Base-by-base conservation (phyloP, 2,329 filamentous ascomycete species). In the Trichoderma citrinoviride region DNA sequence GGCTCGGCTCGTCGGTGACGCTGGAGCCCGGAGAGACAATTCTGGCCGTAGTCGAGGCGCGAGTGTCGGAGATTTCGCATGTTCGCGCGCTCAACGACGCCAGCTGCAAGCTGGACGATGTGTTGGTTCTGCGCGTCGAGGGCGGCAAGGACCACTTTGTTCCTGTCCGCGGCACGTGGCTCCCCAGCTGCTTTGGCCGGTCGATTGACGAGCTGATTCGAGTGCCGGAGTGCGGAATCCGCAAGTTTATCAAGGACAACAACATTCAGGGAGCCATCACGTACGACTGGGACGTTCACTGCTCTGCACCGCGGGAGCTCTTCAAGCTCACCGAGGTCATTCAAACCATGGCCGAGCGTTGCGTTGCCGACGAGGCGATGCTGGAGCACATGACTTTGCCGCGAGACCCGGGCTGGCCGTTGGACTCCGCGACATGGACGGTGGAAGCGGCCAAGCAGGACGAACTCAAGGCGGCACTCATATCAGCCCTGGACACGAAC, bases 141-240 rank as follows among this genome's bases (percentile, higher is more conserved):
- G 86, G 90, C 60, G 96, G 96, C 0, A 85, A 93, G 54, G 95
- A 99, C 71, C 91, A 98, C 73, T 99, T 99, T 73, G 86, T 99
- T 44, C 90, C 93, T 0, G 82, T 97, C 0, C 87, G 85, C 25
- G 95, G 86, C 0, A 80, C 78, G 1, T 99, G 95, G 94, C 80
- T 89, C 3, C 90, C 90, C 8, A 92, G 92, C 0, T 91, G 88
- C 70, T 91, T 98, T 55, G 92, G 91, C 0, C 87, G 92, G 43
- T 93, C 91, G 0, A 84, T 99, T n/a, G 90, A 93, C 66, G 93
- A 96, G 72, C 83, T 99, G 8, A 92, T 96, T 56, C 87, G 89
- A 19, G 87, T 97, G 5, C 93, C 95, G 0, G 93, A 85, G 12
- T 92, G 93, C 5, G 90, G 95, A 5, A 90, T 90, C 65, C 81